Percentiles rank a stretch among this genome's conserved stretches.
Evolutionary conservation across 2,329 filamentous ascomycete genomes (phyloP).

Genomic region (Samsoniella hepiali): DNA sequence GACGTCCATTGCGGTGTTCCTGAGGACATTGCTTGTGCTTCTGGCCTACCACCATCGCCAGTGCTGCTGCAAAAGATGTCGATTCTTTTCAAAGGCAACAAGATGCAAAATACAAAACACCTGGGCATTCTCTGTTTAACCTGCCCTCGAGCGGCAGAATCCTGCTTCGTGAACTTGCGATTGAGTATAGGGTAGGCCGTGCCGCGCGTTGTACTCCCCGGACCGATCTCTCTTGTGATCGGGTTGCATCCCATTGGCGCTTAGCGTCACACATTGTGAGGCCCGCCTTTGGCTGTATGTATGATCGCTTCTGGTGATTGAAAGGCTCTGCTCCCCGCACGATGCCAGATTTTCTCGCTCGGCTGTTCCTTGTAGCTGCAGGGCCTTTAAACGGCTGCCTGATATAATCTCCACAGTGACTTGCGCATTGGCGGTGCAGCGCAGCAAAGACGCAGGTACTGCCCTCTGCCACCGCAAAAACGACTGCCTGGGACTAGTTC

Average conservation of each 20-base stretch:
- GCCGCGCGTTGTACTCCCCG: not conserved
- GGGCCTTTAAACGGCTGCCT: conserved; percentile 6
- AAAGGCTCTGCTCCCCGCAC: conserved; percentile 7
- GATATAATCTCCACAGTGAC: conserved; percentile 4
- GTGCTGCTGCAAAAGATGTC: too few relatives aligned
- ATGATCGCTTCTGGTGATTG: not conserved
- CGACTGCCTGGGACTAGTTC: not conserved
- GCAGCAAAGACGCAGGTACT: conserved; percentile 10
- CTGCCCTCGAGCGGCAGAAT: not conserved
- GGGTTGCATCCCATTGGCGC: conserved; percentile 13
- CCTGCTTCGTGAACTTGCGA: not conserved
- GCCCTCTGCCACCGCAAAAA: not conserved
- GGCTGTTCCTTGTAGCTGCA: not conserved
- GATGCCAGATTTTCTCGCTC: conserved; percentile 1
- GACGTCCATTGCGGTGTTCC: too few relatives aligned
- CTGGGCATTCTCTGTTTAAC: not conserved
- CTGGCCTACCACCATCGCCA: not conserved
- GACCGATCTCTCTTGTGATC: conserved; percentile 9
- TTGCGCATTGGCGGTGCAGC: not conserved
- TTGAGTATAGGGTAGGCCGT: not conserved
- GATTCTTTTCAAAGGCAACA: too few relatives aligned
- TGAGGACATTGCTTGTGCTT: too few relatives aligned
- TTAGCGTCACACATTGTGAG: conserved; percentile 5
- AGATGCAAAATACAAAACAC: too few relatives aligned
- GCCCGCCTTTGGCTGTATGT: not conserved